A percentile compares a stretch with the other conserved stretches of the same genome.
Evolutionary conservation across 169 alveolate genomes (phyloP).

Genomic region (Eimeria brunetti): DNA sequence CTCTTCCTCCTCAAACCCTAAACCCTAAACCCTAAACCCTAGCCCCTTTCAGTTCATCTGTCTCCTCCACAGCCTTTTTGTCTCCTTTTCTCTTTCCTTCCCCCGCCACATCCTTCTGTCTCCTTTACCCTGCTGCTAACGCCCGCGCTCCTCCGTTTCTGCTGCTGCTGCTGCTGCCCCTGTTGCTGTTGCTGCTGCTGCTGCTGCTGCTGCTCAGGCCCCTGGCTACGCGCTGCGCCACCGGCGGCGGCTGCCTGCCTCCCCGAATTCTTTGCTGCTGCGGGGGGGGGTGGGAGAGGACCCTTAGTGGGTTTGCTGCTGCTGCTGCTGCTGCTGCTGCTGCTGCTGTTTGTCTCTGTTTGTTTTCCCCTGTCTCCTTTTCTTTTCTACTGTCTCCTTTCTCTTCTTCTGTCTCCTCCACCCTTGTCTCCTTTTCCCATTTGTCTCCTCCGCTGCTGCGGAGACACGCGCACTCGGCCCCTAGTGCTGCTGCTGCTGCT

Average conservation of each 20-base stretch:
- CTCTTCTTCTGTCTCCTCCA: too few species aligned
- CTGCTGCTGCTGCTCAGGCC: slow-evolving; percentile 39
- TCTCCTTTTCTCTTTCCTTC: not conserved
- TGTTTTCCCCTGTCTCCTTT: not conserved
- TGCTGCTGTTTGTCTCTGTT: slow-evolving; percentile 9
- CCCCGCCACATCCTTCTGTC: not conserved
- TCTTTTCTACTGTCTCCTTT: not conserved
- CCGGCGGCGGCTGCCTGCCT: slow-evolving; percentile 23
- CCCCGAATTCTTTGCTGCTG: not conserved
- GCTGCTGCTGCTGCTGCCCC: not conserved
- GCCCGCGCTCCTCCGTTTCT: not conserved
- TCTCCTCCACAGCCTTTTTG: too few species aligned
- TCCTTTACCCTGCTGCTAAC: not conserved
- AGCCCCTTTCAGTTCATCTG: too few species aligned
- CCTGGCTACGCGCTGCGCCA: slow-evolving; percentile 42
- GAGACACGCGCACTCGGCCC: too few species aligned
- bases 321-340: slow-evolving; percentile 1
- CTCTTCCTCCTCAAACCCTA: not conserved
- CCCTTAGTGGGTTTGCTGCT: too few species aligned
- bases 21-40: too few species aligned
- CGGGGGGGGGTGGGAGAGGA: slow-evolving; percentile 17
- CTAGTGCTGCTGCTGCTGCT: too few species aligned
- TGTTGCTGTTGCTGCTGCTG: slow-evolving; percentile 8
- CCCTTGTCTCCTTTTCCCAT: too few species aligned
- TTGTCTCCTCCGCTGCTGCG: too few species aligned